Evolutionary conservation across 495 filamentous ascomycete genomes (phyloP), one percentile per base, ranked within the genome.

Genomic region (Eremomyces bilateralis): DNA sequence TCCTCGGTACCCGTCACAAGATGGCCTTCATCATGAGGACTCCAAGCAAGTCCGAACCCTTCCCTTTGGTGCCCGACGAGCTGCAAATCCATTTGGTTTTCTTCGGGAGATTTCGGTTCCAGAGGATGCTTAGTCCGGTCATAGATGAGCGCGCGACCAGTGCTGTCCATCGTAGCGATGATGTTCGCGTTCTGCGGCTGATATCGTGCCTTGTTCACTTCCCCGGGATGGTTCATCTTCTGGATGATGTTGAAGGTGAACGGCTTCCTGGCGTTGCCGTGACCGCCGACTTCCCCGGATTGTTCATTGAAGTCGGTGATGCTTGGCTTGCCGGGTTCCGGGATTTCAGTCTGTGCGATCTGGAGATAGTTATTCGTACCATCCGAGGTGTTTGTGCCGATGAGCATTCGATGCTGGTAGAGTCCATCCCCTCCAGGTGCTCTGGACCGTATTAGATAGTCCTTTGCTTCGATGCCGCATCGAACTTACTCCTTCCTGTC

Each of bases 151-250:
- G 92, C 76, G 42, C 69, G 72, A 27, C 78, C 78, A 53, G 94
- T 82, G 8, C 76, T 70, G 19, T 80, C 80, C 64, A 94, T 76
- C 1, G 90, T 92, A 13, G 88, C 90, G 43, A 99, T 93, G 35
- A 99, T 70, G 45, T 99, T 79, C 4, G 88, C 88, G 43, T 99
- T 99, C 53, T 95, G 85, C 11, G 88, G 90, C 55, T 90, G 82
- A 53, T 95, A 94, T 38, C 90, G 71, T 1, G 90, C 90, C 55
- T 95, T 99, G 62, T 99, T 99, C 47, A 99, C 82, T 51, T 99
- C 90, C 21, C 79, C 80, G 16, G 81, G 80, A 53, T 99, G 90
- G 44, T 91, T 78, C 49, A 99, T 95, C 54, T 80, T 88, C 54
- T 99, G 90, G 21, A 80, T 71, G 44, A 95, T 76, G 31, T 73